Evolutionary conservation across 805 yeast genomes (phyloP).

Genomic region (Ogataea neopini): DNA sequence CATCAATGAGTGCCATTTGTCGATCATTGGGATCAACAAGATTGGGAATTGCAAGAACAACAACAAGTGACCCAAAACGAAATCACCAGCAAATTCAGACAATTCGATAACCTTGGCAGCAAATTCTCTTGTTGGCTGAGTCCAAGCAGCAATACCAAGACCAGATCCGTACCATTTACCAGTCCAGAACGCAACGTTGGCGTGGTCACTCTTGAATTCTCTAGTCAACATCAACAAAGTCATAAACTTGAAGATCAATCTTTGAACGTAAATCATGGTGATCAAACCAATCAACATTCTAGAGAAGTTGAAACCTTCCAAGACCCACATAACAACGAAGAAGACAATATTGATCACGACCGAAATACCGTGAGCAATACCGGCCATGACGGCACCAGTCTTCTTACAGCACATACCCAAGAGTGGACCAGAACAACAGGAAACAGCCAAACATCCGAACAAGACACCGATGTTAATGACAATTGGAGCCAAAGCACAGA

Average conservation of each 20-base stretch:
- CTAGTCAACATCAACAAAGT: conserved; percentile 80
- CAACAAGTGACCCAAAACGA: conserved; percentile 85
- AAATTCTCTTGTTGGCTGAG: conserved; percentile 96
- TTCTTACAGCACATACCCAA: conserved; percentile 94
- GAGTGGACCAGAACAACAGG: conserved; percentile 98
- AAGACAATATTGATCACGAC: conserved; percentile 83
- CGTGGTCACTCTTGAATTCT: conserved; percentile 93
- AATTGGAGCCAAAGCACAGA: conserved; percentile 89
- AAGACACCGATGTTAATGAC: conserved; percentile 86
- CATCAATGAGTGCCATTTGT: conserved; percentile 98
- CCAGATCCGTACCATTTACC: conserved; percentile 99
- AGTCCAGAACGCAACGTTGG: conserved; percentile 99
- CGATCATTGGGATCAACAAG: conserved; percentile 80
- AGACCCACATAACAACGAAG: conserved; percentile 95
- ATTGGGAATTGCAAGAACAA: conserved; percentile 89
- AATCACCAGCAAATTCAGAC: conserved; percentile 96
- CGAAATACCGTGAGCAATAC: conserved; percentile 92
- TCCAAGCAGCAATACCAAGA: conserved; percentile 88
- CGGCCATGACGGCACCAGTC: conserved; percentile 95
- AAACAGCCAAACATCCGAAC: conserved; percentile 71
- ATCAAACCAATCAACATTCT: conserved; percentile 85
- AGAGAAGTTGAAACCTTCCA: conserved; percentile 88
- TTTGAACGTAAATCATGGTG: conserved; percentile 83
- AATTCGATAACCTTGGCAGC: conserved; percentile 90
- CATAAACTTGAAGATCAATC: conserved; percentile 81